Conservation (phyloP, 768 basidiomycete genomes). For the Pisolithus sp. region DNA sequence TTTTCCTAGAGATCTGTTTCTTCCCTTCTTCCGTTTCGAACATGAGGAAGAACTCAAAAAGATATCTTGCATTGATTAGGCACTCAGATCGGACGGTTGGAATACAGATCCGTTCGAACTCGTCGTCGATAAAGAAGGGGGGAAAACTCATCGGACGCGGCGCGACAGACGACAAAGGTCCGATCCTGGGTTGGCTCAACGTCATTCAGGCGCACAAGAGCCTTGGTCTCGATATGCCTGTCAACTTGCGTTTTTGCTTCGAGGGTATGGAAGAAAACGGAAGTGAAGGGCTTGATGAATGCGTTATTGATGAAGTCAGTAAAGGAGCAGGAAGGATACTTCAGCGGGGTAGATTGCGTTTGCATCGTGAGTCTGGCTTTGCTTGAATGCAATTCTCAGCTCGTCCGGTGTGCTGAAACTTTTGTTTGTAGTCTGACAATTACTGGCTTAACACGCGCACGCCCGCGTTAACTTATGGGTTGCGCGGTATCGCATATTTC, state of each 20-base stretch:
- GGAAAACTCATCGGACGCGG: constrained; percentile 76
- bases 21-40: neutral
- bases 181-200: constrained; percentile 84
- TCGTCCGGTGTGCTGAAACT: neutral
- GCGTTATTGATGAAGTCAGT: constrained; percentile 63
- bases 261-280: constrained; percentile 95
- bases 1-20: neutral
- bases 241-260: constrained; percentile 83
- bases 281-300: constrained; percentile 77
- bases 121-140: constrained; percentile 24
- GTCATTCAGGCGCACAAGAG: constrained; percentile 78
- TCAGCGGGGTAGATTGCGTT: constrained; percentile 76
- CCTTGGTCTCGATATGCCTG: constrained; percentile 65
- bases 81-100: constrained; percentile 71
- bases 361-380: constrained; percentile 60
- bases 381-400: neutral
- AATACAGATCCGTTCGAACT: constrained; percentile 33
- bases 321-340: constrained; percentile 56
- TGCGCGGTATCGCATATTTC: constrained; percentile 80
- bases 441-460: constrained; percentile 83
- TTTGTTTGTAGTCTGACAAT: constrained; percentile 60
- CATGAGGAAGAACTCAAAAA: neutral
- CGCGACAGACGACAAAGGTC: constrained; percentile 87
- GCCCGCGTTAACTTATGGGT: constrained; percentile 73
- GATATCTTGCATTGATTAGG: constrained; percentile 20